A percentile compares a stretch with the other conserved stretches of the same genome.
phyloP scores from a whole-genome alignment of 257 asterid genomes.

The Solanum commersonii region DNA sequence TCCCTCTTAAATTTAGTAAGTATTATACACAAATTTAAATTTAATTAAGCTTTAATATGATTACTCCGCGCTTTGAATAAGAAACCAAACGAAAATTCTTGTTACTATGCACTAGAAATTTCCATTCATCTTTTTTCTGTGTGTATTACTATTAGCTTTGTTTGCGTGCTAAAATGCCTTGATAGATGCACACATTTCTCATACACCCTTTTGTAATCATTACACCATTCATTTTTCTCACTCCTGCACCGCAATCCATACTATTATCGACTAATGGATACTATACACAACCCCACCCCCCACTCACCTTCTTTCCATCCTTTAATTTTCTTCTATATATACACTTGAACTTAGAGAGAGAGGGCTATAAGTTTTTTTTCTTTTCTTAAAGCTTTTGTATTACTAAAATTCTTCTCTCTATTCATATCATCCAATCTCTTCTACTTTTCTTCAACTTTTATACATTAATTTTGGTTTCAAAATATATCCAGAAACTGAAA shows the following conservation, averaged over 20 bases:
- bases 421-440: not conserved
- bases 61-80: too few species aligned
- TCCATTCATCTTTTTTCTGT: not conserved
- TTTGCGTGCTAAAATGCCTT: constrained; percentile 3
- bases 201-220: constrained; percentile 15
- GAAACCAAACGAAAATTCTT: not conserved
- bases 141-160: not conserved
- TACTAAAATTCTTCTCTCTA: not conserved
- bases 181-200: constrained; percentile 17
- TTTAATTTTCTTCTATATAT: not conserved
- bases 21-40: too few species aligned
- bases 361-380: too few species aligned
- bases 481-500: not conserved
- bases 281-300: not conserved
- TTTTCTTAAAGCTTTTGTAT: not conserved
- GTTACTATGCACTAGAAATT: not conserved
- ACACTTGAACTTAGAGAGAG: not conserved
- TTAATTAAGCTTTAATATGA: too few species aligned
- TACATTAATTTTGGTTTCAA: not conserved
- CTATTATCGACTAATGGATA: not conserved
- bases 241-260: not conserved
- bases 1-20: not conserved
- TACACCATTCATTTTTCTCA: not conserved
- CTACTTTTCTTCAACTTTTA: not conserved
- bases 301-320: not conserved